phyloP scores from a whole-genome alignment of 345 rosid genomes.

The Salix viminalis region DNA sequence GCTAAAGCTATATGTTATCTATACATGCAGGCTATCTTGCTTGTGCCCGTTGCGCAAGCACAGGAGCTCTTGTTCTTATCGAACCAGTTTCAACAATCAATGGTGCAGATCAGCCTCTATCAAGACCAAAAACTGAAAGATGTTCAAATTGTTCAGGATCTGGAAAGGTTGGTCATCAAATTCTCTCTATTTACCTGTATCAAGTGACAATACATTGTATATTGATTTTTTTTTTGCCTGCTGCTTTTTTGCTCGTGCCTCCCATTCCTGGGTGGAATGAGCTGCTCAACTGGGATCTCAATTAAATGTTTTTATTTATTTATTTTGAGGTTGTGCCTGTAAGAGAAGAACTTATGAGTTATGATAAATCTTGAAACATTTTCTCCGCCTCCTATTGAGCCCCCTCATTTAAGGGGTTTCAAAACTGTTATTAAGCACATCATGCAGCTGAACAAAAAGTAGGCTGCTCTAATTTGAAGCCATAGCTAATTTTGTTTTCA shows the following conservation, averaged over 20 bases:
- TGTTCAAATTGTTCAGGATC: slow-evolving; percentile 94
- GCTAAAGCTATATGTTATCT: not conserved
- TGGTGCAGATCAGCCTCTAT: slow-evolving; percentile 46
- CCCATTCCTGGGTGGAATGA: not conserved
- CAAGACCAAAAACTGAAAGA: slow-evolving; percentile 71
- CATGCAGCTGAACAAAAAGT: too few species aligned
- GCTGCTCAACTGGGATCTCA: not conserved
- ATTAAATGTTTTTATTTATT: not conserved
- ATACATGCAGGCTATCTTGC: slow-evolving; percentile 79
- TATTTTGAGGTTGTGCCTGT: too few species aligned
- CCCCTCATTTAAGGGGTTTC: not conserved
- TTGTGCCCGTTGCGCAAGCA: slow-evolving; percentile 89
- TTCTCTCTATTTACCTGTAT: not conserved
- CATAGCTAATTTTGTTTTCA: not conserved
- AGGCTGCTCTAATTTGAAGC: not conserved
- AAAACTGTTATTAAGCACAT: too few species aligned
- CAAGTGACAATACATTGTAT: not conserved
- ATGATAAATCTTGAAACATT: not conserved
- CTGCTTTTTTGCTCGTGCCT: not conserved
- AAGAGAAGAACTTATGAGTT: not conserved
- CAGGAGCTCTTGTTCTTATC: slow-evolving; percentile 63
- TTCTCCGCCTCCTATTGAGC: not conserved
- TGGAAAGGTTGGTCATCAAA: slow-evolving; percentile 59
- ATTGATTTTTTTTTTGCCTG: not conserved
- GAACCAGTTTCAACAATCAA: slow-evolving; percentile 61